Evolutionary conservation across 2,329 filamentous ascomycete species (phyloP), one percentile per base, ranked within the genome.

Genomic region (Paraphoma chrysanthemicola): DNA sequence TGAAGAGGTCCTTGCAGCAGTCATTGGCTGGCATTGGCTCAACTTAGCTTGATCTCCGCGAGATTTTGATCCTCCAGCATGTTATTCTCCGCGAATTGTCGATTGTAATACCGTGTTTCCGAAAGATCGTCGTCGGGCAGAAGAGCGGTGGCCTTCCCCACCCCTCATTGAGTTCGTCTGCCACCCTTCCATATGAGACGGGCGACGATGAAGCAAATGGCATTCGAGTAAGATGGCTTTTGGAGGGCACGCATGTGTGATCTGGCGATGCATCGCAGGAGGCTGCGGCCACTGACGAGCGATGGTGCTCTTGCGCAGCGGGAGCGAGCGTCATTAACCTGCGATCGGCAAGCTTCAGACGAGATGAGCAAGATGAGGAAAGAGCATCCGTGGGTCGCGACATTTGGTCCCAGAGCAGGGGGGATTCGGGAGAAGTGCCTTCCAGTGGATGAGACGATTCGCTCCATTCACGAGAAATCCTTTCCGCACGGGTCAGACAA

Each of bases 401-500:
- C 23, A 46, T 17, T 10, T 14, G 12, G 12, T 23, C 28, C 28
- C 17, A 28, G 28, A 14, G 33, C 16, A 30, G 29, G 31, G 29
- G 48, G 41, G 41, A 16, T 17, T n/a, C 48, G 48, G 41, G 41
- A 44, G 30, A 16, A 44, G 28, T 44, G 41, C 29, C 48, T 44
- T 51, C 48, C 38, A 43, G 38, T 42, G 36, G 56, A 23, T 53
- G 53, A 46, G 31, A 42, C 55, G 44, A 48, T 54, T 56, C 46
- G 53, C 42, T 61, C 41, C 46, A 9, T 46, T 42, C 55, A 41
- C 41, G 54, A 57, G 53, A 54, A 50, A 47, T 43, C 41, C 42
- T 50, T 59, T 62, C 63, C 58, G 56, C 57, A 57, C 54, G 39
- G 54, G 54, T 55, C 50, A 51, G 44, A 46, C 23, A 23, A 47